Evolutionary conservation across 2,329 filamentous ascomycete species (phyloP), one percentile per base, ranked within the genome.

Genomic region (Aspergillus ochraceus): DNA sequence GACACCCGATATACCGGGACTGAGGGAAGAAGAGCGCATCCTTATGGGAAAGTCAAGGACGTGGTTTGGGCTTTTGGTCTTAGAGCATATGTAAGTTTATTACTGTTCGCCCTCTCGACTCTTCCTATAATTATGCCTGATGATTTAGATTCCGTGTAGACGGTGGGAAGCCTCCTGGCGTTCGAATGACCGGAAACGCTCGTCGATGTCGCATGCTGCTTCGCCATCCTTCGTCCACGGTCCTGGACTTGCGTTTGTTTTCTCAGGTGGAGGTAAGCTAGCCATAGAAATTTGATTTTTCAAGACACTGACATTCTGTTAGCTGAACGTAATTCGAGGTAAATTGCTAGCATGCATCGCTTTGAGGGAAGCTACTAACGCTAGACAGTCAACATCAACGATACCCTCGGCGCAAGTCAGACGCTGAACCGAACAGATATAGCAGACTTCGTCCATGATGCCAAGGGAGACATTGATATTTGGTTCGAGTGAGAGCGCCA

Each of bases 41-140:
- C 64, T 83, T 57, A 77, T 81, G 72, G 72, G 77, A 22, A 76
- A 76, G 52, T 71, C 78, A 0, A 74, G 83, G 45, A 77, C 82
- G 0, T 85, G 83, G 82, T 80, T 84, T 66, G 81, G 80, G 3
- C 73, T 84, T 4, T 77, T 83, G 59, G 80, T 84, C 20, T 69
- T 85, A 11, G 81, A 84, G 24, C 78, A 84, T 60, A 84, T 82
- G 64, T 76, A 55, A 8, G 36, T 3, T n/a, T n/a, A 6, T 17
- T 17, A n/a, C 8, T 42, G 17, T 29, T 29, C 26, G 26, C 26
- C 36, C 46, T 61, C 51, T 6, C n/a, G 17, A 22, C 24, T 3
- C 14, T 11, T 6, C 4, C 12, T 10, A 10, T 11, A 11, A 54
- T n/a, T 14, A 22, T 12, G 14, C 2, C 57, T 66, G 20, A 64